Evolutionary conservation across 192 early-diverging fungal species (phyloP), one percentile per base, ranked within the genome.

Genomic region (Obelidium mucronatum): DNA sequence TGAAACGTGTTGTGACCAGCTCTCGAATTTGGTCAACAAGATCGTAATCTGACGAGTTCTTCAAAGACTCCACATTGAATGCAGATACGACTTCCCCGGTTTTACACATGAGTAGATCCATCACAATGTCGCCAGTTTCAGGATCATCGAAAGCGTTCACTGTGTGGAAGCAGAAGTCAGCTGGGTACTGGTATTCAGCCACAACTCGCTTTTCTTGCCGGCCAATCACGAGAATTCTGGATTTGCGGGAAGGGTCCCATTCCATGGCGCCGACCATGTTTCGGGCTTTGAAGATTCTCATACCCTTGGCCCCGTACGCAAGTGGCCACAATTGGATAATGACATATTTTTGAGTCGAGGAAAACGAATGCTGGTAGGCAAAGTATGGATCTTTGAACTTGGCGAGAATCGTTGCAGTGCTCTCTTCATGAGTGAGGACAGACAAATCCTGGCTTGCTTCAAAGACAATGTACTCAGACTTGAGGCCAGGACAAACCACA

Each of bases 301-400:
- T 89, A 74, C 58, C 92, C 91, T 39, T 87, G 86, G 22, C 87
- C 80, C 17, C 88, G 82, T 24, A 84, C 81, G 8, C 83, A 78
- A 92, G 82, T 19, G 94, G 92, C 63, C 83, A 91, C 3, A 76
- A 30, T 44, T 90, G 76, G 51, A 94, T 81, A 34, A 95, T 80
- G 6, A 95, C 85, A 67, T 93, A 94, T 35, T 89, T 83, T 5
- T 81, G 86, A 0, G 94, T 95, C 17, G 92, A 78, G 0, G 90
- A 84, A 81, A 95, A 94, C 36, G 90, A 92, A 78, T 94, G 92
- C 42, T 94, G 85, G 72, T 93, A 87, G 3, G 89, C 11, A 0
- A 76, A 6, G 63, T 40, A 51, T 26, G 64, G 42, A 24, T 52
- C 42, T 22, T 33, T 11, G 64, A 76, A 40, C n/a, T 35, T 52